Conservation (phyloP, 2,329 filamentous ascomycete species). For the Colletotrichum tropicicola region DNA sequence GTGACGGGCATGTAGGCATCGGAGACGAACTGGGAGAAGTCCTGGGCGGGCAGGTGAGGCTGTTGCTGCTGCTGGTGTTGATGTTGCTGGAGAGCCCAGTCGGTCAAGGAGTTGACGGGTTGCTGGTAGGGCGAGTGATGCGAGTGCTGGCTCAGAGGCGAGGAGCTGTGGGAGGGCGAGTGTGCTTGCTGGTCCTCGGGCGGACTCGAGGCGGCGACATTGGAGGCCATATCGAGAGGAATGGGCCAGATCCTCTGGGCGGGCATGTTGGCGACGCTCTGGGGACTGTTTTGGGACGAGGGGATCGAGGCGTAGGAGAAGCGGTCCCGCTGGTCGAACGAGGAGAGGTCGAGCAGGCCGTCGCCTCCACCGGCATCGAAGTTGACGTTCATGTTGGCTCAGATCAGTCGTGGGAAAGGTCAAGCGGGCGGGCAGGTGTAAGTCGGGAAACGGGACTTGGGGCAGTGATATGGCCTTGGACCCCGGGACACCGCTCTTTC, state of each 20-base stretch:
- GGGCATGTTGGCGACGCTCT: conserved; percentile 39
- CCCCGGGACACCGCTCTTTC: conserved; percentile 56
- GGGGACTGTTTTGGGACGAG: conserved; percentile 31
- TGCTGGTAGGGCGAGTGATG: conserved; percentile 64
- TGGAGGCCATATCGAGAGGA: conserved; percentile 60
- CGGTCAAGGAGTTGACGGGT: conserved; percentile 61
- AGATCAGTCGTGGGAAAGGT: conserved; percentile 36
- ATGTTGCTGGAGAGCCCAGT: conserved; percentile 69
- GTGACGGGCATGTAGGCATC: conserved; percentile 50
- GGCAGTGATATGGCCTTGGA: conserved; percentile 33
- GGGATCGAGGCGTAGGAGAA: conserved; percentile 59
- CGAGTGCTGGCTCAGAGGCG: conserved; percentile 59
- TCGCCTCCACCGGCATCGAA: conserved; percentile 67
- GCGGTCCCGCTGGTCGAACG: conserved; percentile 66
- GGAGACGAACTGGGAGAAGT: conserved; percentile 63
- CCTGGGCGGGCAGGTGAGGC: conserved; percentile 49
- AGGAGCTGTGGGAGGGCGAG: conserved; percentile 53
- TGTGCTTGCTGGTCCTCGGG: conserved; percentile 55
- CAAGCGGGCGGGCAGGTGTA: conserved; percentile 41
- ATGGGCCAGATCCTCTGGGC: conserved; percentile 58
- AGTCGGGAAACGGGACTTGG: conserved; percentile 31
- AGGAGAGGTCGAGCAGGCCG: conserved; percentile 66
- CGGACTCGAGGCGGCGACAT: conserved; percentile 57
- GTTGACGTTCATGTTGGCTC: conserved; percentile 62
- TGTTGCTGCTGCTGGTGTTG: conserved; percentile 51